Conservation (phyloP, 1,139 yeast species). For the Wickerhamomyces sp. region DNA sequence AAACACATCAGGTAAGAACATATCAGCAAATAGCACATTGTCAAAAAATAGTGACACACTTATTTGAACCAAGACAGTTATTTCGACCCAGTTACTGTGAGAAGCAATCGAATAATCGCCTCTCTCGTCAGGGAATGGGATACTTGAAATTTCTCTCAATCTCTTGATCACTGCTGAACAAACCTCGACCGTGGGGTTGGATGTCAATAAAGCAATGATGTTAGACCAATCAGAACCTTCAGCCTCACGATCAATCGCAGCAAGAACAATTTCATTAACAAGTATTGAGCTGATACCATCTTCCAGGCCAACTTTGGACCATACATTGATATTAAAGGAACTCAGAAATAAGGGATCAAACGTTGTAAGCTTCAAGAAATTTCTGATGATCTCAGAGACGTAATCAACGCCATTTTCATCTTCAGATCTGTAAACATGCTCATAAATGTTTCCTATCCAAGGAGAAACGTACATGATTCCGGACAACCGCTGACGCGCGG, state of each 20-base stretch:
- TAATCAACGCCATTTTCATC: constrained; percentile 57
- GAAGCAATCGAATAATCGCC: constrained; percentile 38
- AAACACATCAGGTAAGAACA: constrained; percentile 69
- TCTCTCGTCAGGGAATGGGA: constrained; percentile 41
- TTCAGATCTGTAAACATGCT: constrained; percentile 48
- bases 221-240: constrained; percentile 67
- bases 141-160: constrained; percentile 41
- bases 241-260: constrained; percentile 71
- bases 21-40: constrained; percentile 58
- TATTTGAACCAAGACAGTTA: constrained; percentile 63
- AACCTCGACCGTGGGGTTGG: constrained; percentile 67
- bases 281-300: constrained; percentile 53
- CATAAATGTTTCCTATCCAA: constrained; percentile 72
- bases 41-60: constrained; percentile 71
- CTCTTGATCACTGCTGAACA: constrained; percentile 63
- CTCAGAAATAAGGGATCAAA: constrained; percentile 36
- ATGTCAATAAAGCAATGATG: constrained; percentile 56
- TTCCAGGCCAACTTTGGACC: constrained; percentile 66
- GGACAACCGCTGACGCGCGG: constrained; percentile 31
- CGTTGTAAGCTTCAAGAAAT: constrained; percentile 56
- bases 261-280: constrained; percentile 69
- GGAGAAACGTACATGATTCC: constrained; percentile 46
- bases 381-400: constrained; percentile 58
- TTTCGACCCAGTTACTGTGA: constrained; percentile 69
- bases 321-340: constrained; percentile 56